Base-by-base conservation (phyloP, 1,284 basidiomycete species). In the Puccinia brachypodii region DNA sequence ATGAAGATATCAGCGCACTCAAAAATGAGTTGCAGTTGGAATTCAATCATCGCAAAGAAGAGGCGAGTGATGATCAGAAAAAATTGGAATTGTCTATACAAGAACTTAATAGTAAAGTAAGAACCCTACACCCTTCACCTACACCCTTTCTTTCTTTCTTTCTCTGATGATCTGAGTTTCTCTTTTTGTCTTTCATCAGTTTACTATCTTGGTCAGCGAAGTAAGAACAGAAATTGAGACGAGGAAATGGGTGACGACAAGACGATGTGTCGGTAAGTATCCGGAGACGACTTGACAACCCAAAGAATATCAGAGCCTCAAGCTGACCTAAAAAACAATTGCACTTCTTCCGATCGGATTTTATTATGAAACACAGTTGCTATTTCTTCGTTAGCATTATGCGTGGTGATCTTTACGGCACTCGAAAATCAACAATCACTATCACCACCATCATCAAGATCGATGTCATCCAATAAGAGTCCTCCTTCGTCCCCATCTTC, bases 1-100 rank as follows among this genome's bases (percentile, higher is more conserved):
- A 96, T 87, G 95, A 98, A 87, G 94, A 97, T 85, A 88, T 99
- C 60, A 91, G 90, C 33, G 92, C 90, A 50, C 88, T 99, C 85
- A 95, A 95, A 87, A 95, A 98, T 85, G 95, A 98, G 93, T 93
- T 96, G 82, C 95, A 98, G 87, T 94, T 99, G 90, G 96, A 99
- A 82, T 90, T 98, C 84, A 95, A 97, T 86, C 95, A 92, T 83
- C 90, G 96, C 82, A 98, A 96, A 88, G 93, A 93, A 84, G 97
- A 99, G 86, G 91, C 92, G n/a, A 93, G 92, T 85, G 90, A 92
- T 16, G 95, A 97, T 82, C 87, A 94, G 84, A 98, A 97, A 88
- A 89, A 90, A 64, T 91, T 93, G 84, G 95, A 96, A 85, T 93
- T 98, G 82, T 89, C 90, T 42, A 94, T 97, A 80, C 95, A 98